Evolutionary conservation across 306 rosid species (phyloP).

Genomic region (Trifolium dubium): DNA sequence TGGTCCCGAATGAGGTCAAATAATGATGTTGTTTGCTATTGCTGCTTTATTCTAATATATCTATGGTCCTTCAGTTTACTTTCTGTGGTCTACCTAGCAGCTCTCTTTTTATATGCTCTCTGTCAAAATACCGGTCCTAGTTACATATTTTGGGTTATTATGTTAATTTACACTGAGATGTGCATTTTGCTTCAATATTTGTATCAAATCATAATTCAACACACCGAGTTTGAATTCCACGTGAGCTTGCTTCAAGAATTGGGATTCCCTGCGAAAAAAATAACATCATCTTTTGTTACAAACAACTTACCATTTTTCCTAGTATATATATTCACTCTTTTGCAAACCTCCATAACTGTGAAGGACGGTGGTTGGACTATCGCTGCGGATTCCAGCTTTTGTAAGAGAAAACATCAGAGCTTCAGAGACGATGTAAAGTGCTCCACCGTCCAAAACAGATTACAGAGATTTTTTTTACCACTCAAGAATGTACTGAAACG

Average conservation of each 20-base stretch:
- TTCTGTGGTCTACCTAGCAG: constrained; percentile 80
- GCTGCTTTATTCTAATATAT: constrained; percentile 80
- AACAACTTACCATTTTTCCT: constrained; percentile 78
- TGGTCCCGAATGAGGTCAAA: constrained; percentile 92
- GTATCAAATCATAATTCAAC: constrained; percentile 85
- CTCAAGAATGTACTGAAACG: constrained; percentile 49
- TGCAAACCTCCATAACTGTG: constrained; percentile 86
- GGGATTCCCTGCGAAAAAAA: constrained; percentile 78
- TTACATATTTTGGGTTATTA: constrained; percentile 79
- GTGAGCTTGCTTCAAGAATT: constrained; percentile 64
- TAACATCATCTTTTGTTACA: constrained; percentile 74
- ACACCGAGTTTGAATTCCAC: constrained; percentile 62
- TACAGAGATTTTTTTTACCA: constrained; percentile 40
- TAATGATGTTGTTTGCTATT: constrained; percentile 87
- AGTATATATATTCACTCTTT: constrained; percentile 80
- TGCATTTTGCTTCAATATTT: constrained; percentile 84
- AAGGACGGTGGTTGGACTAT: constrained; percentile 82
- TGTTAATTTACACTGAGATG: constrained; percentile 83
- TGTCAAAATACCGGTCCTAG: constrained; percentile 85
- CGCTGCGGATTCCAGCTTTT: constrained; percentile 55
- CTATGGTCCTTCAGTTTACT: constrained; percentile 89
- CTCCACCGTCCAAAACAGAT: constrained; percentile 39
- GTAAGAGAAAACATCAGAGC: constrained; percentile 53
- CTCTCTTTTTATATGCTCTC: constrained; percentile 85
- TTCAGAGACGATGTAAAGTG: constrained; percentile 46